These are phyloP conservation scores for Cnidoscolus chayamansa DNA, from an alignment of 441 rosid species.

Conservation along the genomic window DNA sequence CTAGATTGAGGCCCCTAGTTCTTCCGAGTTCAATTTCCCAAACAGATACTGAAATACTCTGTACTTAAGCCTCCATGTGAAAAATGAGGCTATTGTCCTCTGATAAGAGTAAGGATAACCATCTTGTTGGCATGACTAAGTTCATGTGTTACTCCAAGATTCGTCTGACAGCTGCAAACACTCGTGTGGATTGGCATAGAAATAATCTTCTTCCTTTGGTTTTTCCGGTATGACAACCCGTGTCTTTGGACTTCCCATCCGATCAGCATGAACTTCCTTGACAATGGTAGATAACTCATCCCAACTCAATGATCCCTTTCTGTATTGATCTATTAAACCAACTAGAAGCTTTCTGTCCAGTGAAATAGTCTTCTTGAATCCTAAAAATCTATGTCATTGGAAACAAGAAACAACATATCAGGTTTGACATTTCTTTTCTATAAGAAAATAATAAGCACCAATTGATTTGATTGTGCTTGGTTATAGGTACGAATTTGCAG, in stretches of 20 bases:
- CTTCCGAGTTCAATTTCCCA: conserved; percentile 9
- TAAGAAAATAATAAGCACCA: not conserved
- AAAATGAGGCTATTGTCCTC: not conserved
- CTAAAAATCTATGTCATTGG: conserved; percentile 49
- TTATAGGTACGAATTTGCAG: conserved; percentile 1
- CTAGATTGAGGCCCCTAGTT: conserved; percentile 9
- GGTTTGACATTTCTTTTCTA: not conserved
- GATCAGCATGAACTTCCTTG: conserved; percentile 54
- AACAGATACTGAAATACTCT: conserved; percentile 2
- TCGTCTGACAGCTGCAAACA: conserved; percentile 59
- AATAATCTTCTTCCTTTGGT: conserved; percentile 82
- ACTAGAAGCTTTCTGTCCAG: conserved; percentile 61
- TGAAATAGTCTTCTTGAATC: conserved; percentile 63
- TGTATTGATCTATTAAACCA: conserved; percentile 57
- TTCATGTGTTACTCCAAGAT: conserved; percentile 49
- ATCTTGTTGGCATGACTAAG: conserved; percentile 26
- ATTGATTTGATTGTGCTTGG: not conserved
- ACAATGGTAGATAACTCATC: conserved; percentile 63
- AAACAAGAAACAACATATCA: not conserved
- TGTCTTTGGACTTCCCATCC: conserved; percentile 51
- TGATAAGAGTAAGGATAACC: conserved; percentile 23
- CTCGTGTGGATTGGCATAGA: conserved; percentile 77
- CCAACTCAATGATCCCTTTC: conserved; percentile 54
- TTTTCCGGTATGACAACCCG: conserved; percentile 52
- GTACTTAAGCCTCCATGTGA: conserved; percentile 6